Conservation (phyloP, 2,329 filamentous ascomycete species). For the Xenosphaeropsis pyriputrescens region DNA sequence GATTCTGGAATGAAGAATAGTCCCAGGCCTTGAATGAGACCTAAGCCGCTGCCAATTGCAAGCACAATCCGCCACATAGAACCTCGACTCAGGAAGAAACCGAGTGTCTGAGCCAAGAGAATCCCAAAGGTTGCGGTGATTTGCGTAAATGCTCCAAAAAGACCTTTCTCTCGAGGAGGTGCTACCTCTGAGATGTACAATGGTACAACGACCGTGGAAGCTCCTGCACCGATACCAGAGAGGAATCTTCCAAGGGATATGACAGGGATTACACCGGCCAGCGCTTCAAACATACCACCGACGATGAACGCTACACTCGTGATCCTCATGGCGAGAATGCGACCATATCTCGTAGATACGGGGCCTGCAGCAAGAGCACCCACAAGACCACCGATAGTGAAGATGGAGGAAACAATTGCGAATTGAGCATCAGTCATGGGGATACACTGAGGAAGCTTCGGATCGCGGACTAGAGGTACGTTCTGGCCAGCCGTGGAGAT, state of each 20-base stretch:
- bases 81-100: conserved; percentile 73
- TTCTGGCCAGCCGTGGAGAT: conserved; percentile 20
- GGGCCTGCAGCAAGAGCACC: conserved; percentile 73
- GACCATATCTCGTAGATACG: conserved; percentile 62
- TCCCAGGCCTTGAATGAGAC: conserved; percentile 49
- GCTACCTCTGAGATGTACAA: conserved; percentile 90
- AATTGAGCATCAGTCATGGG: conserved; percentile 73
- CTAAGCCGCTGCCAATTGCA: conserved; percentile 55
- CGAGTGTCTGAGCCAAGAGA: conserved; percentile 65
- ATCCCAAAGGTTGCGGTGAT: conserved; percentile 91
- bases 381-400: conserved; percentile 75
- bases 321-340: conserved; percentile 61
- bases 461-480: conserved; percentile 9
- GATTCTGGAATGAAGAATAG: conserved; percentile 75
- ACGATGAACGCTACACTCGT: conserved; percentile 63
- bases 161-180: conserved; percentile 56
- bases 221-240: conserved; percentile 73
- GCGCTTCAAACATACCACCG: conserved; percentile 62
- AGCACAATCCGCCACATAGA: conserved; percentile 76
- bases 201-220: conserved; percentile 82
- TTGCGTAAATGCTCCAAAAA: conserved; percentile 78
- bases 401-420: conserved; percentile 78
- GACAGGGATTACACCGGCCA: conserved; percentile 50
- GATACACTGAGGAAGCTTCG: conserved; percentile 60
- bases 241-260: conserved; percentile 65